Percentiles rank a stretch among this genome's conserved stretches.
These are phyloP conservation scores for Penstemon newberryi DNA, from an alignment of 257 asterid genomes.

Conservation along the genomic window DNA sequence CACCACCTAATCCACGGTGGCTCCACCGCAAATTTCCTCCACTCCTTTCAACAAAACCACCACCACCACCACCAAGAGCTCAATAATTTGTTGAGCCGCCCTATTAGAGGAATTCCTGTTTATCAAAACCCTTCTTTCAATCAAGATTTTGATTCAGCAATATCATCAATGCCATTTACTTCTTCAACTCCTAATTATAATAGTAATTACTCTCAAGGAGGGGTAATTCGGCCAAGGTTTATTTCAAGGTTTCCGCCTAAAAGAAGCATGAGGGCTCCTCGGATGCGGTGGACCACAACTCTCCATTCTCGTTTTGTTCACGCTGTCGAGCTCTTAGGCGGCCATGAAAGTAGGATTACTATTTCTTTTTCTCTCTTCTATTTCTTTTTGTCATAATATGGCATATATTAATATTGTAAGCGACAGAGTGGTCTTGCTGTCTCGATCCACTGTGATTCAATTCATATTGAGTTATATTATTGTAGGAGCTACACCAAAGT, in stretches of 20 bases:
- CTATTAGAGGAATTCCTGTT: conserved; percentile 80
- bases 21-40: conserved; percentile 31
- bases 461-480: too few species aligned
- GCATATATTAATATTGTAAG: too few species aligned
- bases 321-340: conserved; percentile 49
- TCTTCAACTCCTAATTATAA: not conserved
- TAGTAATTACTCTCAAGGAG: conserved; percentile 3
- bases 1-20: conserved; percentile 39
- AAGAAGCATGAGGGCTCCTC: conserved; percentile 48
- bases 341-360: conserved; percentile 41
- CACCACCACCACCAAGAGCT: conserved; percentile 36
- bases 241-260: conserved; percentile 38
- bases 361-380: too few species aligned
- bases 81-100: conserved; percentile 39
- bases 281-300: conserved; percentile 55
- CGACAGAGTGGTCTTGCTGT: too few species aligned
- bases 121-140: conserved; percentile 55
- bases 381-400: too few species aligned
- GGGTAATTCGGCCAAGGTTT: conserved; percentile 30
- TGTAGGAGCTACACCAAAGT: conserved; percentile 92
- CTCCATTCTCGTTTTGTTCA: conserved; percentile 50
- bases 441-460: too few species aligned
- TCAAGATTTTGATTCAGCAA: too few species aligned
- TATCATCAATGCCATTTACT: too few species aligned
- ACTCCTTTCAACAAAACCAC: conserved; percentile 17